Evolutionary conservation across 2,329 filamentous ascomycete species (phyloP).

Genomic region (Colletotrichum siamense): DNA sequence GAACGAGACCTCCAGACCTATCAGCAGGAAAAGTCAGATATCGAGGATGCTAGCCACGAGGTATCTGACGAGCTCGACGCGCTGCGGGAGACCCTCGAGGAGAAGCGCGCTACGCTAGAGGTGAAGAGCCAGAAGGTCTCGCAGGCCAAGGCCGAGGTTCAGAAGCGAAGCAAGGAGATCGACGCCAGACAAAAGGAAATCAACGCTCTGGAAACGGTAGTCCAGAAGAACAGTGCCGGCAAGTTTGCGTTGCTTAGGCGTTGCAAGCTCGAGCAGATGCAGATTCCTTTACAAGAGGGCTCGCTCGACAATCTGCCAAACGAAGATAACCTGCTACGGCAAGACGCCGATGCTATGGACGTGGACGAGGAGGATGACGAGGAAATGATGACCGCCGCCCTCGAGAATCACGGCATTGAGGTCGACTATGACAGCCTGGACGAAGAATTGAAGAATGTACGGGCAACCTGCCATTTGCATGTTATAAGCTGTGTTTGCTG

Average conservation of each 20-base stretch:
- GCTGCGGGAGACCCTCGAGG: constrained; percentile 73
- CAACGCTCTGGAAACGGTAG: constrained; percentile 78
- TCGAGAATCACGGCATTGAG: constrained; percentile 91
- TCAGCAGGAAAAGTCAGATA: constrained; percentile 72
- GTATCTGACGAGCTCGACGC: constrained; percentile 80
- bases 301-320: constrained; percentile 89
- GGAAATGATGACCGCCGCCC: constrained; percentile 65
- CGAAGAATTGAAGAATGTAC: constrained; percentile 80
- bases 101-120: constrained; percentile 70
- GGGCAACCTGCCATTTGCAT: constrained; percentile 31
- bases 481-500: constrained; percentile 24
- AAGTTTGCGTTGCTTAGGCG: constrained; percentile 85
- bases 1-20: constrained; percentile 74
- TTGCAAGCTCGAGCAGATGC: constrained; percentile 93
- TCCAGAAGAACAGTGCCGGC: constrained; percentile 83
- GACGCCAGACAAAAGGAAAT: constrained; percentile 77
- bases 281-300: constrained; percentile 76
- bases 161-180: constrained; percentile 84
- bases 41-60: constrained; percentile 75
- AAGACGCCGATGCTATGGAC: constrained; percentile 90
- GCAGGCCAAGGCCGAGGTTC: constrained; percentile 80
- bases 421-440: constrained; percentile 84
- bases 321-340: constrained; percentile 78
- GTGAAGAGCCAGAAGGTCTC: constrained; percentile 77
- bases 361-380: constrained; percentile 75